Base-by-base conservation (phyloP, 2,329 filamentous ascomycete species). In the Exophiala viscosa region DNA sequence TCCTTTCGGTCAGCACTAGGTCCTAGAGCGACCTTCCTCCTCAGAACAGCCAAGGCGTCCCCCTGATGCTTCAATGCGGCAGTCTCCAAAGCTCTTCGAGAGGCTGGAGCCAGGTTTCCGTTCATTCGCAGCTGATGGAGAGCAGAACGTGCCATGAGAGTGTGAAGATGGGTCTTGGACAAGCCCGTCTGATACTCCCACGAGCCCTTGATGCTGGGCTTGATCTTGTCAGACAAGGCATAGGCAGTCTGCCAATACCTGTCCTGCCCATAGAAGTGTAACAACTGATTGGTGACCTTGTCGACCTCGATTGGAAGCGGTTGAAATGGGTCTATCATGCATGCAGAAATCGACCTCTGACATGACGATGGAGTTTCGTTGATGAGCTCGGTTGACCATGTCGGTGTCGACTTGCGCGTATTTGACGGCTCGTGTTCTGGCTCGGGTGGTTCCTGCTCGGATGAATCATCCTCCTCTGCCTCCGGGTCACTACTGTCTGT, bases 61-160 rank as follows among this genome's bases (percentile, higher is more conserved):
- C 42, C 50, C 38, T 56, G 53, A 33, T 56, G 53, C 41, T 56
- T 52, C n/a, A 51, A 20, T 6, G 53, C 53, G 15, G 53, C 53
- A 35, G 43, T 45, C 15, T 52, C 48, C 11, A 56, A 41, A n/a
- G 49, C 23, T 15, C 45, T 52, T 17, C 15, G 40, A 13, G 40
- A 46, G 23, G 40, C 23, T 35, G 40, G 18, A 13, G 51, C 31
- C 8, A 40, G 15, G 20, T 47, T 46, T 28, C 48, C 32, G 40
- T 56, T 56, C 53, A 56, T 51, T 13, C 53, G 48, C 13, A 56
- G 47, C 15, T 56, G 53, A 46, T 56, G 53, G 35, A 56, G 38
- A 11, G 53, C 53, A 33, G 53, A 56, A 14, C 53, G 53, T n/a
- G 49, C 53, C 53, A 56, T 56, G n/a, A 56, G 32, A 17, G 46